Base-by-base conservation (phyloP, 2,329 filamentous ascomycete species). In the Penicillium janthinellum region DNA sequence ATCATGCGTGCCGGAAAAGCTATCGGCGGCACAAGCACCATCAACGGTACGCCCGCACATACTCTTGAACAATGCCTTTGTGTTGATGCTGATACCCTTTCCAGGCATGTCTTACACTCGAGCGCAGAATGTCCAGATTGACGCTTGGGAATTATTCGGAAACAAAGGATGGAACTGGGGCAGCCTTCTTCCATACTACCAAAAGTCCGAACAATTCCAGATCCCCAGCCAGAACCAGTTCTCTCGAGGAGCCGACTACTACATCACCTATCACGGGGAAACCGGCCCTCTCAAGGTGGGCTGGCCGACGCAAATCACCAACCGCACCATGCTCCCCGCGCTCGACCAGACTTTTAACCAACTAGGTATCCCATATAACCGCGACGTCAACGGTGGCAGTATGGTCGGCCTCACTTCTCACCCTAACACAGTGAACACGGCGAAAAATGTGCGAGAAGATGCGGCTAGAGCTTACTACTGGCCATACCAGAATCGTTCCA, bases 391-490 rank as follows among this genome's bases (percentile, higher is more conserved):
- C 60, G 73, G 73, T 5, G 81, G 82, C 22, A 63, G 65, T 7
- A 78, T 83, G 77, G 67, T 74, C 17, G 81, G 82, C 5, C 79
- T 79, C 58, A 73, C 72, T 17, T 61, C 75, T 5, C 80, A 74
- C 67, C 78, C 80, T 0, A 70, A 73, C 59, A 83, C 79, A 2
- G 39, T 81, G 14, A 72, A 83, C 59, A 55, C 68, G 3, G 69
- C 70, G 4, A 66, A 67, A 6, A 70, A 77, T 57, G 68, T 79
- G 5, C 76, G 81, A n/a, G 74, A 79, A 56, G 81, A 83, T 67
- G 78, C 81, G 15, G 81, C 78, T 4, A 70, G 79, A 28, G 77
- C 80, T 3, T 83, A 82, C 63, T 83, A 81, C 62, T 81, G 73
- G 63, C 80, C 81, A 0, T 68, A 77, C 54, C 68, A 67, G 57